Base-by-base conservation (phyloP, 192 early-diverging fungal genomes). In the Coemansia sp. region DNA sequence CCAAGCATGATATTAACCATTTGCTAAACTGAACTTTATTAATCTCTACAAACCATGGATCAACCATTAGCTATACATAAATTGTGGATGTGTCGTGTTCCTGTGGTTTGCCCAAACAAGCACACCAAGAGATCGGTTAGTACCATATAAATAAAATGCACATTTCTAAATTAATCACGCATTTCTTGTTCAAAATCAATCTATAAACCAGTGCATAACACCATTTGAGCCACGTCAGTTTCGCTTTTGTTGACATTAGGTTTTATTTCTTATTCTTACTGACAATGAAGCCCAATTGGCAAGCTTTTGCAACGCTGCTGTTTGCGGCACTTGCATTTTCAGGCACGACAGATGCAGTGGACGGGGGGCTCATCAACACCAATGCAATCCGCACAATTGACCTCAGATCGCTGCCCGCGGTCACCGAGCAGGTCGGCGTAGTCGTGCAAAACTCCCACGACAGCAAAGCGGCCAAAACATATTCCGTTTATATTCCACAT, bases 381-480 rank as follows among this genome's bases (percentile, higher is more conserved):
- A 82, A 82, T 47, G n/a, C 73, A 48, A 82, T 82, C 39, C 80
- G 75, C 58, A 77, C 65, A 4, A 65, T 82, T 4, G 51, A 60
- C 24, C 65, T 82, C 6, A 24, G 22, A 4, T 27, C 61, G 9
- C 62, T 68, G 23, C 70, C 78, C 6, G 82, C 81, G 25, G 79
- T 77, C 21, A 76, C 71, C 21, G 78, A 83, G 72, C 67, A 83
- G 19, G 58, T 83, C 9, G 80, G 79, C 63, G 67, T 85, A 11
- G 72, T 83, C 1, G 68, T 84, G 8, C 60, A 79, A n/a, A 84
- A 83, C 38, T 67, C 62, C n/a, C 67, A 63, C 55, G 50, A 58
- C 10, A 61, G 67, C 35, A 63, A 70, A 22, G 58, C 55, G 15
- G 45, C 21, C 52, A 72, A 23, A 27, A 59, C 62, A 0, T 86